These are phyloP conservation scores for Penicillium simplicissimum DNA, from an alignment of 495 filamentous ascomycete species.

Conservation along the genomic window DNA sequence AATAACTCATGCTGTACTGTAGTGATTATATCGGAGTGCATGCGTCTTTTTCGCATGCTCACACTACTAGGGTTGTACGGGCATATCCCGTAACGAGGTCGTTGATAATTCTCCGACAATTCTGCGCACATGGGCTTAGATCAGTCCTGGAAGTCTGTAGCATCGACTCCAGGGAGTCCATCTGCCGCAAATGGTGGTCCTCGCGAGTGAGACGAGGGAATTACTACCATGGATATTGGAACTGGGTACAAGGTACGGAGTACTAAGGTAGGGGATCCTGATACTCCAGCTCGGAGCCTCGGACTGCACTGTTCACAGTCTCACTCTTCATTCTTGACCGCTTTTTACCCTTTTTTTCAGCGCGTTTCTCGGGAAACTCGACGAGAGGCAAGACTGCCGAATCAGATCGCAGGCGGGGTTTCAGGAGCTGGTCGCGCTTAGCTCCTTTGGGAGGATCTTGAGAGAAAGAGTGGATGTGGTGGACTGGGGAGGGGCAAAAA, in stretches of 20 bases:
- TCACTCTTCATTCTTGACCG: slow-evolving; percentile 14
- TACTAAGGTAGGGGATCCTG: too few relatives aligned
- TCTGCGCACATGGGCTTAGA: background rate
- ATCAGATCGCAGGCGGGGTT: slow-evolving; percentile 4
- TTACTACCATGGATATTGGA: too few relatives aligned
- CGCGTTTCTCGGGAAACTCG: slow-evolving; percentile 28
- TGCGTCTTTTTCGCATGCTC: background rate
- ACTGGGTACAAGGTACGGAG: too few relatives aligned
- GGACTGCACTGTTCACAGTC: too few relatives aligned
- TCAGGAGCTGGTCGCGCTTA: background rate
- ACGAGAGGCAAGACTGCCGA: slow-evolving; percentile 5
- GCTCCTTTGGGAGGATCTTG: background rate
- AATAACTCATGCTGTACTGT: too few relatives aligned
- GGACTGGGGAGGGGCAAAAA: slow-evolving; percentile 2
- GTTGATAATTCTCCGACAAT: background rate
- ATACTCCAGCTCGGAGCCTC: too few relatives aligned
- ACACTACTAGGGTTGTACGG: too few relatives aligned
- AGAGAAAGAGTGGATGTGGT: background rate
- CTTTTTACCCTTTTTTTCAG: slow-evolving; percentile 22
- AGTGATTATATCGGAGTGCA: background rate
- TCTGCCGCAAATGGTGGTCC: background rate
- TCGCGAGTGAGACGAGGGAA: too few relatives aligned
- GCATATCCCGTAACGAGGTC: background rate
- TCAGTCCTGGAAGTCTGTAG: background rate
- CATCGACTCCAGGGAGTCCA: background rate